Conservation (phyloP, 257 asterid genomes). For the Buddleja alternifolia region DNA sequence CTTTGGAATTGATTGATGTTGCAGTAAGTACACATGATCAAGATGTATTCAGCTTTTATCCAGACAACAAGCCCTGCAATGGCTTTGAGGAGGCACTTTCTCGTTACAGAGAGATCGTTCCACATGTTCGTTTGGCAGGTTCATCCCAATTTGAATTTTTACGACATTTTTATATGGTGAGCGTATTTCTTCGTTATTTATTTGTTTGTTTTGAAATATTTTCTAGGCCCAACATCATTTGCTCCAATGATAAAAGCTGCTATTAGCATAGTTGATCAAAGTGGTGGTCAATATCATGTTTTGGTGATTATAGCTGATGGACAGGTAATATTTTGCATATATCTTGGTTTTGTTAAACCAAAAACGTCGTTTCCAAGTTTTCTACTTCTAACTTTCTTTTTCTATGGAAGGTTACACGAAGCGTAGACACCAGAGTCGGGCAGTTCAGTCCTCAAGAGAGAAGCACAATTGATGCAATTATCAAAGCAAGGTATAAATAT, state of each 20-base stretch:
- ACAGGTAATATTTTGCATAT: slow-evolving; percentile 48
- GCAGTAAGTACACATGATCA: slow-evolving; percentile 81
- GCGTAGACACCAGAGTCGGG: slow-evolving; percentile 67
- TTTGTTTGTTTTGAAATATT: neutral
- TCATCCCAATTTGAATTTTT: neutral
- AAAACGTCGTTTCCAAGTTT: neutral
- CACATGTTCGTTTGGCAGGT: slow-evolving; percentile 78
- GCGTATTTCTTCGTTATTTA: neutral
- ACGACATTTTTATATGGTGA: neutral
- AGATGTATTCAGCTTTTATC: slow-evolving; percentile 79
- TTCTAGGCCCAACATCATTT: slow-evolving; percentile 84
- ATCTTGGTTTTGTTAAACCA: neutral
- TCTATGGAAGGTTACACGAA: slow-evolving; percentile 68
- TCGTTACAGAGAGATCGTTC: slow-evolving; percentile 74
- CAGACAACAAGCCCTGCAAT: slow-evolving; percentile 57
- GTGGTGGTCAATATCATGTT: slow-evolving; percentile 87
- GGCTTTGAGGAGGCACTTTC: slow-evolving; percentile 85
- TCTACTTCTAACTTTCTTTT: neutral
- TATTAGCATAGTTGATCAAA: slow-evolving; percentile 77
- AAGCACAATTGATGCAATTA: slow-evolving; percentile 77
- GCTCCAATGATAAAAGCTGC: slow-evolving; percentile 90
- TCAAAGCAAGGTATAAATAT: slow-evolving; percentile 68
- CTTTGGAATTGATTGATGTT: slow-evolving; percentile 12
- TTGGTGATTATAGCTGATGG: slow-evolving; percentile 91
- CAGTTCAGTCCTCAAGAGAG: slow-evolving; percentile 77